Base-by-base conservation (phyloP, 2,329 filamentous ascomycete genomes). In the Fusarium ambrosium region DNA sequence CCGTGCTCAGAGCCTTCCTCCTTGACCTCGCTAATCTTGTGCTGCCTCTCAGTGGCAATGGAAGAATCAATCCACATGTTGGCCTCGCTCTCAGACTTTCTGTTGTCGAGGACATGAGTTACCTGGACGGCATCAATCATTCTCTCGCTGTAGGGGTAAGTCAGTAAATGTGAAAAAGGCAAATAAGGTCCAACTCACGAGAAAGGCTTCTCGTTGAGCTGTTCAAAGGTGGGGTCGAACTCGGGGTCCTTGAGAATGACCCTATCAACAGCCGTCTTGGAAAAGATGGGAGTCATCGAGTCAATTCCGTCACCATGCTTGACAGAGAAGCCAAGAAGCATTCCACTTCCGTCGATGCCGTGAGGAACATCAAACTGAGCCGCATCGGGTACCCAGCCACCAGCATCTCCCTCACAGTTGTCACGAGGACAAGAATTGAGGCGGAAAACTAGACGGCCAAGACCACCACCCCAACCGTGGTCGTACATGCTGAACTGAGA, bases 241-340 rank as follows among this genome's bases (percentile, higher is more conserved):
- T 32, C 29, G 9, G 62, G 29, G 4, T 64, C 34, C 34, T 48
- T 32, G 2, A 64, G 34, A 22, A 20, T 24, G 6, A 64, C 62
- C 13, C 8, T 64, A 6, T 41, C 62, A 2, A 55, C 32, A 9
- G 24, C 51, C n/a, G 45, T 22, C 48, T 64, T 64, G 62, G 62
- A 56, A n/a, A 64, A 64, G n/a, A 64, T 29, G 11, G 62, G 62
- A 27, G 48, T 64, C 36, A 64, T 64, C 3, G 36, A 32, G 16
- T 58, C 62, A 10, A 64, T 64, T 9, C 51, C 45, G 5, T 64
- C 48, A 3, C 62, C 48, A 16, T 53, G 48, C 24, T 18, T 64
- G 9, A 64, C 36, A 4, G 10, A n/a, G 13, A 64, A 56, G 14
- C 48, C 62, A 5, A 64, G n/a, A n/a, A 64, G 62, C 48, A 64